These are phyloP conservation scores for Coemansia sp. DNA, from an alignment of 192 early-diverging fungal species.

Conservation along the genomic window DNA sequence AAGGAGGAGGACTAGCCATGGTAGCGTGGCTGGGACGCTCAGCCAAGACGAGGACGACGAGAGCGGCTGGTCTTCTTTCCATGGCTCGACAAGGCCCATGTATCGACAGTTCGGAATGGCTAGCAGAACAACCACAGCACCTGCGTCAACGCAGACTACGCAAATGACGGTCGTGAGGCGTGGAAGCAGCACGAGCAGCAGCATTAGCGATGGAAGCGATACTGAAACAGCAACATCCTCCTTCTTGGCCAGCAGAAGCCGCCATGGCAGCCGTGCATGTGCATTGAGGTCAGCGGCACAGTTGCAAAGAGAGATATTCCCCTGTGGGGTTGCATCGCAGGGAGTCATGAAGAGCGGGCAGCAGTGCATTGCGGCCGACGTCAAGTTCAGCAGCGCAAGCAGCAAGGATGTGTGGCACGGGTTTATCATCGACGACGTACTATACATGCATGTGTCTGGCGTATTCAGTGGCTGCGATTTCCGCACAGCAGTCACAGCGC, in stretches of 20 bases:
- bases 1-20: conserved; percentile 8
- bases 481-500: conserved; percentile 42
- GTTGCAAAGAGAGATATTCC: conserved; percentile 31
- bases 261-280: conserved; percentile 1
- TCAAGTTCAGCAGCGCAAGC: conserved; percentile 14
- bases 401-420: conserved; percentile 41
- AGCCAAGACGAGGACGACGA: background rate
- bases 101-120: no score
- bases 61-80: background rate
- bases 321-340: conserved; percentile 46
- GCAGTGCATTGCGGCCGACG: conserved; percentile 18
- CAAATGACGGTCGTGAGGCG: background rate
- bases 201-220: background rate
- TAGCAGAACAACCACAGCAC: background rate
- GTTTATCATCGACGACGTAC: conserved; percentile 40
- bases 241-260: background rate
- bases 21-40: background rate
- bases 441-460: conserved; percentile 22
- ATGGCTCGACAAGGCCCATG: no score
- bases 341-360: conserved; percentile 35
- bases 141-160: background rate
- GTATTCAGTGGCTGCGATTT: conserved; percentile 41
- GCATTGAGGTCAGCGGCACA: conserved; percentile 31
- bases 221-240: background rate
- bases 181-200: conserved; percentile 13